These are phyloP conservation scores for Leucosporidium yakuticum DNA, from an alignment of 768 basidiomycete genomes.

Conservation along the genomic window DNA sequence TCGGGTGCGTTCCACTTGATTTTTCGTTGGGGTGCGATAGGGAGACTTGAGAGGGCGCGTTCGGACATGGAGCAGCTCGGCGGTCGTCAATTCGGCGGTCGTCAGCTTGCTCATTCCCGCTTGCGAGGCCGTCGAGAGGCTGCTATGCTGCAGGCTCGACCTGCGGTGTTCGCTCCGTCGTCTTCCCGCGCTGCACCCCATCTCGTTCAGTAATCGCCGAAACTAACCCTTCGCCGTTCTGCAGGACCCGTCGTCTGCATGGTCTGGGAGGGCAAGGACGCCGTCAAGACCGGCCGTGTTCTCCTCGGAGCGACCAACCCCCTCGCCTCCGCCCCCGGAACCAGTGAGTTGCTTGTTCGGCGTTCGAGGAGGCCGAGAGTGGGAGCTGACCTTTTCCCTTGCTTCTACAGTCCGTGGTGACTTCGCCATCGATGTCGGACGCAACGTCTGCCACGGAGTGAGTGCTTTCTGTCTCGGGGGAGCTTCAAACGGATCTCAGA, in stretches of 20 bases:
- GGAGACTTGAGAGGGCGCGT: background rate
- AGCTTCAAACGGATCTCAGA: too few species aligned
- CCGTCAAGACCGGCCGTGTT: slow-evolving; percentile 45
- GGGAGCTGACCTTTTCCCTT: background rate
- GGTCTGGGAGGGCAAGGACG: slow-evolving; percentile 78
- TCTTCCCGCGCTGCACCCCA: background rate
- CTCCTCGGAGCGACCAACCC: slow-evolving; percentile 74
- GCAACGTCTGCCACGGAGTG: slow-evolving; percentile 81
- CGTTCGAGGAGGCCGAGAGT: too few species aligned
- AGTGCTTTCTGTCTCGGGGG: too few species aligned
- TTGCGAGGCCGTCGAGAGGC: too few species aligned
- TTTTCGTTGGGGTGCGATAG: too few species aligned
- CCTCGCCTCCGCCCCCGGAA: slow-evolving; percentile 75
- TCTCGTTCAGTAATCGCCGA: background rate
- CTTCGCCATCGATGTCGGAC: slow-evolving; percentile 71
- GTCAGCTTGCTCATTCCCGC: background rate
- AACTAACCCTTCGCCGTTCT: slow-evolving; percentile 21
- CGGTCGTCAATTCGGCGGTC: background rate
- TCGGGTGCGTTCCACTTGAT: slow-evolving; percentile 44
- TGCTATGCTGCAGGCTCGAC: too few species aligned
- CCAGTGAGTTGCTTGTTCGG: slow-evolving; percentile 21
- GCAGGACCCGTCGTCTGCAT: slow-evolving; percentile 87
- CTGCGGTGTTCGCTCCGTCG: too few species aligned
- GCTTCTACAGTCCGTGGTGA: slow-evolving; percentile 37
- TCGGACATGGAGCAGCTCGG: background rate